These are phyloP conservation scores for Sedum album DNA, from an alignment of 164 flowering plant genomes.

Conservation along the genomic window DNA sequence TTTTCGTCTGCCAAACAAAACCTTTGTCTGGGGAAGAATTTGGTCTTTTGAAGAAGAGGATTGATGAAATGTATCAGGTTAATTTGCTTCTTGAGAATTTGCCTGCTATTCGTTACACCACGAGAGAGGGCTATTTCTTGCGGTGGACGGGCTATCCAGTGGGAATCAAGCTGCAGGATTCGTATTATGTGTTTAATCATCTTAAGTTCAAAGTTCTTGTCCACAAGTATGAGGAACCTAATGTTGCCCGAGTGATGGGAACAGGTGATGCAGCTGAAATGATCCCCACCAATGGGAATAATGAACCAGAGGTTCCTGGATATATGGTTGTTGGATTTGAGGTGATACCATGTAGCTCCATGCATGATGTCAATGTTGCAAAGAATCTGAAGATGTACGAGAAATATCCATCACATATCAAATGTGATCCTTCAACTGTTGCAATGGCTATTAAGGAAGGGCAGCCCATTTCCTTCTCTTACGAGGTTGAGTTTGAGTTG, in stretches of 20 bases:
- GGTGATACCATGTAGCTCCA: conserved; percentile 57
- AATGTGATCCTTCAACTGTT: conserved; percentile 55
- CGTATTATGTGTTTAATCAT: conserved; percentile 70
- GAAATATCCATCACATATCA: conserved; percentile 41
- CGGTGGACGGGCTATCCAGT: conserved; percentile 82
- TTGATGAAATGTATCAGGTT: conserved; percentile 83
- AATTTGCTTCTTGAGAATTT: conserved; percentile 67
- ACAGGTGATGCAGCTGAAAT: conserved; percentile 74
- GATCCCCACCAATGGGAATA: conserved; percentile 34
- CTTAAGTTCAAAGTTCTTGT: conserved; percentile 67
- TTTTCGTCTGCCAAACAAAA: conserved; percentile 46
- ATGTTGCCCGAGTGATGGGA: conserved; percentile 71
- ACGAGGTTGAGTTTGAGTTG: conserved; percentile 61
- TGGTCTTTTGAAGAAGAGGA: conserved; percentile 54
- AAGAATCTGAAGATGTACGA: conserved; percentile 51
- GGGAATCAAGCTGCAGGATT: conserved; percentile 51
- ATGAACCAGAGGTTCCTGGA: conserved; percentile 44
- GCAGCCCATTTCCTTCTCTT: conserved; percentile 52
- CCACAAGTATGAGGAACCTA: conserved; percentile 67
- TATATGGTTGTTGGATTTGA: conserved; percentile 90
- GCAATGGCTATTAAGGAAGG: conserved; percentile 55
- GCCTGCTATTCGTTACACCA: conserved; percentile 63
- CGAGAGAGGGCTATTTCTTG: conserved; percentile 42
- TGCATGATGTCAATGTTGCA: conserved; percentile 35
- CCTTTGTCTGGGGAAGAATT: conserved; percentile 43